These are phyloP conservation scores for Actinomortierella wolfii DNA, from an alignment of 371 early-diverging fungal species.

Conservation along the genomic window DNA sequence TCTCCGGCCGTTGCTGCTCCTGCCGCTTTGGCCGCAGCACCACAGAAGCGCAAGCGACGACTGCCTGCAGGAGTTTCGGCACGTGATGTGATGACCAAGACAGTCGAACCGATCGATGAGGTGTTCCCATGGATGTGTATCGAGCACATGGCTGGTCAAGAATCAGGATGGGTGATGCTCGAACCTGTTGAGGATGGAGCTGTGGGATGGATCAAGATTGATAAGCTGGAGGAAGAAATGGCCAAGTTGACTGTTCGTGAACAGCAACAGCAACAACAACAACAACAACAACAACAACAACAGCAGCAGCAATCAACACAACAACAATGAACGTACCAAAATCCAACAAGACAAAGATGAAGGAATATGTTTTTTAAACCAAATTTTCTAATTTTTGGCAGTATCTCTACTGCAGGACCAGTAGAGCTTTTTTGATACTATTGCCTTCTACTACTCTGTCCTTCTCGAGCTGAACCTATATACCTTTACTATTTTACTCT, in stretches of 20 bases:
- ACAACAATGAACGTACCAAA: neutral
- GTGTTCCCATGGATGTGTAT: conserved; percentile 48
- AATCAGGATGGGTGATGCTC: conserved; percentile 42
- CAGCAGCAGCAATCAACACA: neutral
- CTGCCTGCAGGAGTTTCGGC: conserved; percentile 23
- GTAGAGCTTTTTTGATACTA: neutral
- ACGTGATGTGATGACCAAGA: conserved; percentile 43
- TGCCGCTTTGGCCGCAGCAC: neutral
- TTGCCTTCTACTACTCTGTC: too few species aligned
- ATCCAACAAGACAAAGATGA: neutral
- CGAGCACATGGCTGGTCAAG: conserved; percentile 45
- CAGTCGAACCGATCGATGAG: conserved; percentile 39
- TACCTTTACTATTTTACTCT: too few species aligned
- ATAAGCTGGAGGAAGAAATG: conserved; percentile 37
- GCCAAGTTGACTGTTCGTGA: conserved; percentile 19
- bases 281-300: conserved; percentile 9
- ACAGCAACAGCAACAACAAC: conserved; percentile 7
- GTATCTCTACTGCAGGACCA: neutral
- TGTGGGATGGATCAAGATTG: conserved; percentile 38
- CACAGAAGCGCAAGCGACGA: conserved; percentile 15
- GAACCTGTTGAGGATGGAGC: conserved; percentile 43
- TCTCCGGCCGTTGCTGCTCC: neutral
- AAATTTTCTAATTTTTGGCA: too few species aligned
- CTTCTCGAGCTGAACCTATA: too few species aligned
- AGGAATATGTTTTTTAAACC: too few species aligned